A percentile compares a stretch with the other conserved stretches of the same genome.
Conservation (phyloP, 2,329 filamentous ascomycete genomes). For the Raffaelea ambrosiae region DNA sequence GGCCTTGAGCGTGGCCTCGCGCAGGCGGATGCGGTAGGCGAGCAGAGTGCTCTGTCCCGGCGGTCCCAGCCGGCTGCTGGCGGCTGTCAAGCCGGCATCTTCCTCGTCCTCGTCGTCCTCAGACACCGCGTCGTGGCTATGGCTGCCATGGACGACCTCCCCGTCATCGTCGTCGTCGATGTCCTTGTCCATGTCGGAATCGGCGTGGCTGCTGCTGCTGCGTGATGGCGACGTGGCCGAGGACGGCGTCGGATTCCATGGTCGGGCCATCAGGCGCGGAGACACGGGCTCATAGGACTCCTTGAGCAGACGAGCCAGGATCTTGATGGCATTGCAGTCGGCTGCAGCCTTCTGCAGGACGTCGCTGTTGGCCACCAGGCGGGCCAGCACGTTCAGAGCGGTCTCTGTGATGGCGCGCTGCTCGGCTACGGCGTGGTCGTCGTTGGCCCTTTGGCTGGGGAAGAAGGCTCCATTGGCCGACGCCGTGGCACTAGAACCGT, state of each 20-base stretch:
- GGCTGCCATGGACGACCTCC: background rate
- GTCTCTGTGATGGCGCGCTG: constrained; percentile 55
- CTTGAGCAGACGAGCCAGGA: constrained; percentile 39
- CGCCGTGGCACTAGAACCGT: background rate
- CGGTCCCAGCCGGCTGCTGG: constrained; percentile 42
- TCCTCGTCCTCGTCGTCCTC: background rate
- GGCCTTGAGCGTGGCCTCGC: constrained; percentile 69
- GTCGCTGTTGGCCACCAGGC: constrained; percentile 69
- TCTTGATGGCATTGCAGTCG: constrained; percentile 47
- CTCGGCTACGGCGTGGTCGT: constrained; percentile 28
- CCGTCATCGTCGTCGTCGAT: background rate
- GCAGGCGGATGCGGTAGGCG: constrained; percentile 64
- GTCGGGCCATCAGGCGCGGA: constrained; percentile 18
- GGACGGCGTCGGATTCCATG: constrained; percentile 28
- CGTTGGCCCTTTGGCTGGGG: background rate
- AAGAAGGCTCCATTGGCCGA: background rate
- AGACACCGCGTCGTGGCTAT: background rate
- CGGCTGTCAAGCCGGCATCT: constrained; percentile 21
- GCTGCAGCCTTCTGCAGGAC: constrained; percentile 74
- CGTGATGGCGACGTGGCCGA: too few species aligned
- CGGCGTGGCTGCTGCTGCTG: constrained; percentile 9
- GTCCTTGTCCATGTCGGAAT: background rate
- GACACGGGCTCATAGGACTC: constrained; percentile 40
- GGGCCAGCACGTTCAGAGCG: constrained; percentile 67
- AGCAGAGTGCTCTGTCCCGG: constrained; percentile 51